phyloP scores from a whole-genome alignment of 2,329 filamentous ascomycete genomes.

The Penicillium sp. region DNA sequence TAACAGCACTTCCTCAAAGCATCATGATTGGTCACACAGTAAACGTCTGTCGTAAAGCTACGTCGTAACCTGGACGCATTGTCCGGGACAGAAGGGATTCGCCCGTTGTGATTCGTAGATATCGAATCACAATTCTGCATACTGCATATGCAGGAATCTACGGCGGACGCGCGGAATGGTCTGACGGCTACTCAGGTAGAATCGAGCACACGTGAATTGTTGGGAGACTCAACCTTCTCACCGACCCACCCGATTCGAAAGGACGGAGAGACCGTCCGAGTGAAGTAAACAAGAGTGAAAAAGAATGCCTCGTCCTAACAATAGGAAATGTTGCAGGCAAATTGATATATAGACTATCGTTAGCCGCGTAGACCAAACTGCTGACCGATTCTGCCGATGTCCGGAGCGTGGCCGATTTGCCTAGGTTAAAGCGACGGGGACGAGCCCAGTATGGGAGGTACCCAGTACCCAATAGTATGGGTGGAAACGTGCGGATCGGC shows the following conservation, averaged over 20 bases:
- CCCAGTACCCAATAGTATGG: constrained; percentile 23
- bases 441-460: constrained; percentile 23
- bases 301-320: too few relatives aligned
- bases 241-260: constrained; percentile 15
- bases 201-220: constrained; percentile 26
- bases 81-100: too few relatives aligned
- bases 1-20: constrained; percentile 35
- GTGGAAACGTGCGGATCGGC: too few relatives aligned
- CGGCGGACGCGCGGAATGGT: constrained; percentile 11
- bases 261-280: background rate
- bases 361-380: too few relatives aligned
- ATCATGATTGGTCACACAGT: constrained; percentile 18
- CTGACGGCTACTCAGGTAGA: constrained; percentile 26
- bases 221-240: constrained; percentile 26
- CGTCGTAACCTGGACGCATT: too few relatives aligned
- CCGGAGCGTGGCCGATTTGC: too few relatives aligned
- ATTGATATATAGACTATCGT: too few relatives aligned
- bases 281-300: background rate
- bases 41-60: too few relatives aligned
- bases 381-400: too few relatives aligned
- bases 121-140: background rate
- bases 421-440: background rate
- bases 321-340: too few relatives aligned
- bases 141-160: background rate
- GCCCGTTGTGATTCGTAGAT: background rate